Evolutionary conservation across 139 green algal genomes (phyloP).

Genomic region (Gonium pectorale): DNA sequence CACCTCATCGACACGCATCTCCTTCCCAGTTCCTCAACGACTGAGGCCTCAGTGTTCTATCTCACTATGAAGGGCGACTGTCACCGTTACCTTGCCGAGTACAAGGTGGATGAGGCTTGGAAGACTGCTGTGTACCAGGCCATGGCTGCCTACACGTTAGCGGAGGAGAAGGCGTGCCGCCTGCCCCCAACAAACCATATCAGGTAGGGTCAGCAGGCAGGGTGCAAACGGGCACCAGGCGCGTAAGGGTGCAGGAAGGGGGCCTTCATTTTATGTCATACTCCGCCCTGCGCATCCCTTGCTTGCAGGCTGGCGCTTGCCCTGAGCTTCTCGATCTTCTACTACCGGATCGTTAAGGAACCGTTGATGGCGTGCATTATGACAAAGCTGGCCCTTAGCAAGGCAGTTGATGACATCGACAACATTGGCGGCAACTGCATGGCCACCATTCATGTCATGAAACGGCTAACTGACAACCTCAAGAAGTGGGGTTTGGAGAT

Average conservation of each 20-base stretch:
- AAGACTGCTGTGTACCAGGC: conserved; percentile 95
- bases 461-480: conserved; percentile 98
- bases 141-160: conserved; percentile 95
- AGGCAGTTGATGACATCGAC: conserved; percentile 98
- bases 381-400: conserved; percentile 99
- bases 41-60: conserved; percentile 99
- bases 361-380: conserved; percentile 94
- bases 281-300: background rate
- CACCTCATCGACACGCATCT: conserved; percentile 96
- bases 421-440: conserved; percentile 99
- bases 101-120: conserved; percentile 89
- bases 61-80: conserved; percentile 95
- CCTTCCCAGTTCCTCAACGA: conserved; percentile 90
- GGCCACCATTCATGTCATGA: conserved; percentile 99
- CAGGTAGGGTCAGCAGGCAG: too few species aligned
- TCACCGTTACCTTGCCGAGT: conserved; percentile 98
- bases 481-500: conserved; percentile 99
- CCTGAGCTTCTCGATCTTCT: conserved; percentile 99
- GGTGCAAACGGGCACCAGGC: too few species aligned
- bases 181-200: conserved; percentile 97
- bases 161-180: conserved; percentile 79
- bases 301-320: conserved; percentile 84
- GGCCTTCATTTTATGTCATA: background rate
- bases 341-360: conserved; percentile 99
- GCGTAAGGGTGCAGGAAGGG: too few species aligned